Evolutionary conservation across 306 rosid species (phyloP).

Genomic region (Cucurbita maxima): DNA sequence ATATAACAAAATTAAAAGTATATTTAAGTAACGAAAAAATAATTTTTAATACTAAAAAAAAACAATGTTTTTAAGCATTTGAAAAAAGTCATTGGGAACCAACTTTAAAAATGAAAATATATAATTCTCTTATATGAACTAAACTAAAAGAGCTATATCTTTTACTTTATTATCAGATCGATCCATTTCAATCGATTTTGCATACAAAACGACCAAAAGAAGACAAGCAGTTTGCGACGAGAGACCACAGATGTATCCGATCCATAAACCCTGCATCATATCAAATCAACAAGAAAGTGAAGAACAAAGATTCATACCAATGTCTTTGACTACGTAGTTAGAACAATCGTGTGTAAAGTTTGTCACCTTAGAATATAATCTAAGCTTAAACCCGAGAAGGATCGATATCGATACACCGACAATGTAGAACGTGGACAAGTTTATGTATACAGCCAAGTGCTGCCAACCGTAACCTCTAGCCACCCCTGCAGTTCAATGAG

Average conservation of each 20-base stretch:
- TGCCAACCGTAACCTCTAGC: conserved; percentile 81
- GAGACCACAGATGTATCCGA: conserved; percentile 55
- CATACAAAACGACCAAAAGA: conserved; percentile 16
- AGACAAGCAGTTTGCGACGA: conserved; percentile 41
- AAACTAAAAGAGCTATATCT: conserved; percentile 3
- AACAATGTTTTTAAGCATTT: too few relatives aligned
- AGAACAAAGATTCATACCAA: not conserved
- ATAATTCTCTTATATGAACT: not conserved
- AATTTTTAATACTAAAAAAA: too few relatives aligned
- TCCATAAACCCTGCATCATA: conserved; percentile 64
- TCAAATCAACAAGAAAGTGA: not conserved
- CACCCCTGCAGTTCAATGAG: conserved; percentile 34
- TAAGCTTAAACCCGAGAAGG: conserved; percentile 44
- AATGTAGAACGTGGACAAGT: conserved; percentile 48
- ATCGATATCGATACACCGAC: conserved; percentile 50
- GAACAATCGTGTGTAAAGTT: not conserved
- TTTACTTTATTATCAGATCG: conserved; percentile 1
- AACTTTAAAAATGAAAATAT: too few relatives aligned
- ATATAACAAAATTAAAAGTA: too few relatives aligned
- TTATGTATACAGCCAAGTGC: conserved; percentile 44
- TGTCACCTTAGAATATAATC: conserved; percentile 45
- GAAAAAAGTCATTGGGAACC: too few relatives aligned
- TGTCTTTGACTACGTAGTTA: not conserved
- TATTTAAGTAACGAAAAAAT: too few relatives aligned
- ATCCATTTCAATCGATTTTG: conserved; percentile 32